Conservation (phyloP, 2,329 filamentous ascomycete species). For the Lasiodiplodia sp. region DNA sequence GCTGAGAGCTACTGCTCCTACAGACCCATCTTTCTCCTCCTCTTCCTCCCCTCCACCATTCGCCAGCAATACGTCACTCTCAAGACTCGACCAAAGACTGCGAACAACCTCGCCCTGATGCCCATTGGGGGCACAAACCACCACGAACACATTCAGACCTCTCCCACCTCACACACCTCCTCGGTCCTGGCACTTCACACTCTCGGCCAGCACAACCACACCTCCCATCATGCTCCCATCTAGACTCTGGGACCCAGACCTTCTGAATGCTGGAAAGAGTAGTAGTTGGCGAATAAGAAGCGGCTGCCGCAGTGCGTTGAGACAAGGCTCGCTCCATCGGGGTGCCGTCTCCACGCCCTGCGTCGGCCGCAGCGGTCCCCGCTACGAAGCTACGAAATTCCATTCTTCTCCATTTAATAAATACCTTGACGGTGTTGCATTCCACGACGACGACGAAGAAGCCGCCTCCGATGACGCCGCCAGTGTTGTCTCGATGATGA, state of each 20-base stretch:
- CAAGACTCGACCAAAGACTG: background rate
- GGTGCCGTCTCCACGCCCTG: background rate
- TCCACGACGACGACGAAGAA: slow-evolving; percentile 9
- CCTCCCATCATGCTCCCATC: background rate
- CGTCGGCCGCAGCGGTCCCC: background rate
- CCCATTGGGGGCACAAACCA: background rate
- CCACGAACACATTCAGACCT: background rate
- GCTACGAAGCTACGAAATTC: background rate
- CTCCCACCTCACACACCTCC: background rate
- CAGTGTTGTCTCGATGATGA: background rate
- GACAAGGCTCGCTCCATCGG: background rate
- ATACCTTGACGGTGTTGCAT: slow-evolving; percentile 1
- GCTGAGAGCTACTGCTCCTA: background rate
- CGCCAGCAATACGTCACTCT: background rate
- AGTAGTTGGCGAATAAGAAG: background rate
- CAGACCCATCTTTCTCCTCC: background rate
- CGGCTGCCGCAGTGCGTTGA: background rate
- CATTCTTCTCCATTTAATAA: background rate
- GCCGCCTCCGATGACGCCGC: slow-evolving; percentile 4
- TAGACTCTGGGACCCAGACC: background rate
- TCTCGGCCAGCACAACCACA: background rate
- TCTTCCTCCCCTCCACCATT: background rate
- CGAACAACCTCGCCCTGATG: background rate
- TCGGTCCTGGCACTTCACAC: background rate
- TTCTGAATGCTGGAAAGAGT: background rate